Base-by-base conservation (phyloP, 176 grass and related monocot genomes). In the Cenchrus americanus region DNA sequence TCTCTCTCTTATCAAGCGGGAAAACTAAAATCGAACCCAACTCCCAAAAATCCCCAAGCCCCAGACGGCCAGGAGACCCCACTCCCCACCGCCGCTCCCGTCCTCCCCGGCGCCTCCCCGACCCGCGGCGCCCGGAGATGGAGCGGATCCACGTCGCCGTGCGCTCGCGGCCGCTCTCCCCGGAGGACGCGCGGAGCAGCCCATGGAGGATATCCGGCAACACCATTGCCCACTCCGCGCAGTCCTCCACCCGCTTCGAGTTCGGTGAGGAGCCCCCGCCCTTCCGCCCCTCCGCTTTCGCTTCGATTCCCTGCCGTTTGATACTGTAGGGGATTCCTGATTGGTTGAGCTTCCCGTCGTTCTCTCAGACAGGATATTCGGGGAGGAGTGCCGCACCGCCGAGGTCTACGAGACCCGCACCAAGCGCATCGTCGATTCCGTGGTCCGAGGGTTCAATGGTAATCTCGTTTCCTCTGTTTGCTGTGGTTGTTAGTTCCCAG, bases 401-500 rank as follows among this genome's bases (percentile, higher is more conserved):
- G 87, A 88, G 2, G 76, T 98, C 14, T 98, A 95, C 43, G 71
- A 87, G 73, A 58, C 85, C 40, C 90, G 93, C 37, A 98, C 91
- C 37, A 93, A 95, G 80, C 91, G 85, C 75, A 95, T 98, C 49
- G 93, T 95, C 10, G 85, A 85, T 24, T 93, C 93, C 19, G 91
- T 88, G 10, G 91, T 98, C 13, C 84, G 86, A 37, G 96, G 96
- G 0, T 98, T 98, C 73, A 98, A 98, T 41, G 96, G 93, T 93
- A 85, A 32, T 2, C 27, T 51, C 48, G 27, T 30, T 65, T 17
- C 13, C 11, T 48, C 30, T 37, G 11, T 41, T 55, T 47, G 10
- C n/a, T 66, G 4, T 43, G 67, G 19, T 14, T 15, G 7, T 71
- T 17, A 21, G 8, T 44, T 21, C 4, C 30, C 73, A 40, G 44